Evolutionary conservation across 1,284 basidiomycete genomes (phyloP).

Genomic region (Hemileia vastatrix): DNA sequence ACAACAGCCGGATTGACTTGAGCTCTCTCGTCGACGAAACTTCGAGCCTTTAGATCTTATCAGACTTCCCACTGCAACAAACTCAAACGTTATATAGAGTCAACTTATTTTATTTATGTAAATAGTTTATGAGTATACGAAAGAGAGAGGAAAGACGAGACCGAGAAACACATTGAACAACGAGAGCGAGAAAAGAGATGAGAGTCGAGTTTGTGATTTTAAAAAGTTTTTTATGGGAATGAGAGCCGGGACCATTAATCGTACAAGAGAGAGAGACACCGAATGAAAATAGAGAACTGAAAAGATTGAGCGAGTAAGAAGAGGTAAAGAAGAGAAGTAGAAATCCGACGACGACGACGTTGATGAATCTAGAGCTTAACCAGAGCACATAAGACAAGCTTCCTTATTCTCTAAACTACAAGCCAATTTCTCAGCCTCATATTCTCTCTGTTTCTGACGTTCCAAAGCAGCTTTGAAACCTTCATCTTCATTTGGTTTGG

Average conservation of each 20-base stretch:
- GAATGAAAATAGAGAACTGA: not conserved
- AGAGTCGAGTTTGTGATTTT: too few relatives aligned
- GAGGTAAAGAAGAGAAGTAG: conserved; percentile 2
- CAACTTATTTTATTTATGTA: too few relatives aligned
- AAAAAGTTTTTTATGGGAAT: too few relatives aligned
- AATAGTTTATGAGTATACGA: too few relatives aligned
- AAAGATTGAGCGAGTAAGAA: not conserved
- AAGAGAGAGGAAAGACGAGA: too few relatives aligned
- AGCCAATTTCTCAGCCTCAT: conserved; percentile 66
- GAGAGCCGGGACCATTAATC: not conserved
- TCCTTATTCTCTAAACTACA: conserved; percentile 78
- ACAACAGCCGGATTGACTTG: too few relatives aligned
- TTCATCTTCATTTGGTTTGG: not conserved
- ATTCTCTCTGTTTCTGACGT: conserved; percentile 62
- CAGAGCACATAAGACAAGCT: conserved; percentile 39
- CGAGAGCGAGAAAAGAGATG: too few relatives aligned
- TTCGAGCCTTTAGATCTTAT: too few relatives aligned
- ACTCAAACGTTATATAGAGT: too few relatives aligned
- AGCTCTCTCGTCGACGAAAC: too few relatives aligned
- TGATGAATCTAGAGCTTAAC: conserved; percentile 7
- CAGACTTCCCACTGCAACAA: too few relatives aligned
- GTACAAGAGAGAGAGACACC: not conserved
- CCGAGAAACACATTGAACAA: too few relatives aligned
- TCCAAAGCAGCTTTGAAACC: conserved; percentile 72
- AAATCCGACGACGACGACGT: not conserved